phyloP scores from a whole-genome alignment of 1,139 yeast species.

The Saccharomyces hybrid region DNA sequence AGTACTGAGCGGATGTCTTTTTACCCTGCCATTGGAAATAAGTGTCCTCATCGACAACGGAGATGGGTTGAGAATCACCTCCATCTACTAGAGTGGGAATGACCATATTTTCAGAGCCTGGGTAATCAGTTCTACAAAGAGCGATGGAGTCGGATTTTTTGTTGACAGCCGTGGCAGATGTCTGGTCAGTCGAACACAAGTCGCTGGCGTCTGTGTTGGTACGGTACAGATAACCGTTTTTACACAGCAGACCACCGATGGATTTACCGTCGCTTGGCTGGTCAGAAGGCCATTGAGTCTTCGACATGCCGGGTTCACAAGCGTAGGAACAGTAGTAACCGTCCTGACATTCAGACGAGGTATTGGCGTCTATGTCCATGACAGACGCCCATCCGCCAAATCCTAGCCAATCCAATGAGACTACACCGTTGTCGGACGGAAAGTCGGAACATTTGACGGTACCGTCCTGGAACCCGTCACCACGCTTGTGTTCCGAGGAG shows the following conservation, averaged over 20 bases:
- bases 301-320: slow-evolving; percentile 93
- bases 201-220: slow-evolving; percentile 54
- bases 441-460: slow-evolving; percentile 62
- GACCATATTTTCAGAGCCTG: slow-evolving; percentile 98
- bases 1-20: slow-evolving; percentile 88
- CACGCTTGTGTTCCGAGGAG: slow-evolving; percentile 18
- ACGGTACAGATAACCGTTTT: slow-evolving; percentile 70
- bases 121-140: slow-evolving; percentile 95
- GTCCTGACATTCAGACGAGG: slow-evolving; percentile 61
- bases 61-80: slow-evolving; percentile 57
- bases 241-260: slow-evolving; percentile 83
- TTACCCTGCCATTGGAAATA: slow-evolving; percentile 81
- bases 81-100: slow-evolving; percentile 77
- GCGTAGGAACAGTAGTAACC: slow-evolving; percentile 96
- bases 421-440: slow-evolving; percentile 90
- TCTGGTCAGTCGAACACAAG: slow-evolving; percentile 80
- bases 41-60: slow-evolving; percentile 68
- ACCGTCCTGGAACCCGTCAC: slow-evolving; percentile 68
- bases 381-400: slow-evolving; percentile 93
- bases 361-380: slow-evolving; percentile 54
- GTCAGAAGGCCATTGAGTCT: slow-evolving; percentile 87
- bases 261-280: slow-evolving; percentile 86
- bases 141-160: slow-evolving; percentile 62
- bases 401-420: slow-evolving; percentile 71
- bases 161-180: slow-evolving; percentile 61